These are phyloP conservation scores for Orbilia javanica DNA, from an alignment of 2,329 filamentous ascomycete genomes.

Conservation along the genomic window DNA sequence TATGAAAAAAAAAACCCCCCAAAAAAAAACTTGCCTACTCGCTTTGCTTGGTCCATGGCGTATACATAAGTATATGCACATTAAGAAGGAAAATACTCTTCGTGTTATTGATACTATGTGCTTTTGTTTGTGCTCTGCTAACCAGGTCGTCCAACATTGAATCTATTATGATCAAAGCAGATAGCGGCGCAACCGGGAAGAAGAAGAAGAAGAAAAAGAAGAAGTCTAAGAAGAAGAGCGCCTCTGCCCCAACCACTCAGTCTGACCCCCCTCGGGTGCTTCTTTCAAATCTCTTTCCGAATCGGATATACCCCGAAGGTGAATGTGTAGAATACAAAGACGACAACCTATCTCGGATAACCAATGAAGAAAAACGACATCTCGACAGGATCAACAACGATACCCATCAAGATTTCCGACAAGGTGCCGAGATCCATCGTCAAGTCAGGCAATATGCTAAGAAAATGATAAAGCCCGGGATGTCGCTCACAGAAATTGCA, in stretches of 20 bases:
- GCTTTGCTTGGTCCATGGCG: neutral
- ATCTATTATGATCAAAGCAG: neutral
- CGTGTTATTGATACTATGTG: neutral
- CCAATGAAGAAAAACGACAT: conserved; percentile 85
- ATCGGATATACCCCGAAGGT: conserved; percentile 79
- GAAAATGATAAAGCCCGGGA: conserved; percentile 83
- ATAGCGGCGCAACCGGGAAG: conserved; percentile 60
- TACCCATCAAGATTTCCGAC: conserved; percentile 83
- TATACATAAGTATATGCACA: neutral
- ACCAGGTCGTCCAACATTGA: neutral
- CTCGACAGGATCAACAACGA: conserved; percentile 83
- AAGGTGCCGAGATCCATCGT: conserved; percentile 88
- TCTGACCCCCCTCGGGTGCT: conserved; percentile 81
- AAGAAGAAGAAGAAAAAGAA: conserved; percentile 87
- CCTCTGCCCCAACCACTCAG: conserved; percentile 76
- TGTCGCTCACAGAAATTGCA: conserved; percentile 83
- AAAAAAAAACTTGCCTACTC: neutral
- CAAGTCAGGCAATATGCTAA: conserved; percentile 87
- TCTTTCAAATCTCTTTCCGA: conserved; percentile 79
- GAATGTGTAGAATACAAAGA: conserved; percentile 78
- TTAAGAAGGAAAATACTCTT: too few species aligned
- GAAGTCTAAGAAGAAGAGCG: conserved; percentile 80
- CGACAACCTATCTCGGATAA: conserved; percentile 83
- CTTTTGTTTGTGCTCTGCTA: neutral
- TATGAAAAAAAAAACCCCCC: conserved; percentile 13